A percentile compares a stretch with the other conserved stretches of the same genome.
Conservation (phyloP, 495 filamentous ascomycete species). For the Daldinia loculata region DNA sequence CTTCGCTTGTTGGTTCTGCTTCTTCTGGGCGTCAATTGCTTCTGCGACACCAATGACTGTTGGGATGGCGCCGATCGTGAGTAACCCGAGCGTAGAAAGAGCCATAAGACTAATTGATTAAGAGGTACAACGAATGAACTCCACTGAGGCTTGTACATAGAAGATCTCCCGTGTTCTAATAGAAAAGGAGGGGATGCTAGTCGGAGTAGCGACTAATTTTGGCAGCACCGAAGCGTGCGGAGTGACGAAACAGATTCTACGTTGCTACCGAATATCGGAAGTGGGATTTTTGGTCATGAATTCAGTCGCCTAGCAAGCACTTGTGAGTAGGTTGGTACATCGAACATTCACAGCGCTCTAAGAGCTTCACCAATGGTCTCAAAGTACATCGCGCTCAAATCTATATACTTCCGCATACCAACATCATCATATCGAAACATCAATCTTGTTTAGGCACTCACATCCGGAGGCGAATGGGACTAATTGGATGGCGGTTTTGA, state of each 20-base stretch:
- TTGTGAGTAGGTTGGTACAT: conserved; percentile 28
- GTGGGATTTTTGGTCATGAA: conserved; percentile 1
- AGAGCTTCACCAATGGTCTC: conserved; percentile 24
- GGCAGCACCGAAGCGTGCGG: conserved; percentile 9
- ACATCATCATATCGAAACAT: conserved; percentile 37
- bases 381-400: conserved; percentile 3
- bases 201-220: conserved; percentile 14
- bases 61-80: conserved; percentile 57
- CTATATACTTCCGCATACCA: conserved; percentile 27
- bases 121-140: conserved; percentile 24
- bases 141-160: conserved; percentile 14
- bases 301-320: conserved; percentile 11
- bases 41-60: conserved; percentile 61
- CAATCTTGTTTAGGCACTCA: conserved; percentile 25
- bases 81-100: conserved; percentile 53
- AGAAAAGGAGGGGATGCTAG: conserved; percentile 9
- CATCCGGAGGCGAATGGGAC: conserved; percentile 28
- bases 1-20: conserved; percentile 57
- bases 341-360: conserved; percentile 24
- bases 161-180: conserved; percentile 29
- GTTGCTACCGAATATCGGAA: conserved; percentile 7
- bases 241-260: conserved; percentile 38
- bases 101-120: conserved; percentile 36
- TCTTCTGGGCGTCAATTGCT: conserved; percentile 61
- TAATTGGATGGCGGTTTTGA: conserved; percentile 40